Percentiles rank a stretch among this genome's conserved stretches.
These are phyloP conservation scores for Primulina tabacum DNA, from an alignment of 257 asterid genomes.

Conservation along the genomic window DNA sequence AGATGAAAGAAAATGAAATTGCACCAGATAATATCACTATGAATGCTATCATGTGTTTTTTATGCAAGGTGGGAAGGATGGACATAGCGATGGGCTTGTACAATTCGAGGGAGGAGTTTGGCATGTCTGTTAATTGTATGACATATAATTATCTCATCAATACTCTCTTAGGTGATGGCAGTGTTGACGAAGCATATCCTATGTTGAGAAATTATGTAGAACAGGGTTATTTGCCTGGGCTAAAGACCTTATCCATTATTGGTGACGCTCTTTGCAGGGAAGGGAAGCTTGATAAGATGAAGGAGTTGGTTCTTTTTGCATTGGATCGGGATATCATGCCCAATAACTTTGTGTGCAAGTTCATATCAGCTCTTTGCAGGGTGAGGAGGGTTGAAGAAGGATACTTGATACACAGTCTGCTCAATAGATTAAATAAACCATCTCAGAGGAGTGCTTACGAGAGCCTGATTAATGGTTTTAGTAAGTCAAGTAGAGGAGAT, in stretches of 20 bases:
- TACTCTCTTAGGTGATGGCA: constrained; percentile 54
- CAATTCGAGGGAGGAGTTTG: constrained; percentile 60
- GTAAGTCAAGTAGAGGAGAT: constrained; percentile 52
- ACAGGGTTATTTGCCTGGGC: constrained; percentile 60
- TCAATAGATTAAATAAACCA: constrained; percentile 37
- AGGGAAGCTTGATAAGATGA: constrained; percentile 67
- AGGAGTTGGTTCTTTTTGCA: constrained; percentile 51
- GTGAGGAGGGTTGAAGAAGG: constrained; percentile 61
- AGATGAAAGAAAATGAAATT: constrained; percentile 58
- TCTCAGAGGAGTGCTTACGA: constrained; percentile 45
- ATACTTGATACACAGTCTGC: constrained; percentile 49
- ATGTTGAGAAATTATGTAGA: constrained; percentile 51
- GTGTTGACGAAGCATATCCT: constrained; percentile 47
- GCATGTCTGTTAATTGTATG: constrained; percentile 63
- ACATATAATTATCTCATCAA: constrained; percentile 78
- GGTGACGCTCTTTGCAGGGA: constrained; percentile 62
- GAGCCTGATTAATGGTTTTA: constrained; percentile 57
- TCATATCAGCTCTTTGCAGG: constrained; percentile 61
- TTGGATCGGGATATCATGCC: constrained; percentile 46
- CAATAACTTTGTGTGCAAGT: constrained; percentile 38
- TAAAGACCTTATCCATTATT: constrained; percentile 48
- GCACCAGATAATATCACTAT: constrained; percentile 61
- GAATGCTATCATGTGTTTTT: constrained; percentile 73
- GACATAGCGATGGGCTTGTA: constrained; percentile 70
- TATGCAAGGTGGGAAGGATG: constrained; percentile 72